Conservation (phyloP, 2,329 filamentous ascomycete genomes). For the Fusarium lyarnte region DNA sequence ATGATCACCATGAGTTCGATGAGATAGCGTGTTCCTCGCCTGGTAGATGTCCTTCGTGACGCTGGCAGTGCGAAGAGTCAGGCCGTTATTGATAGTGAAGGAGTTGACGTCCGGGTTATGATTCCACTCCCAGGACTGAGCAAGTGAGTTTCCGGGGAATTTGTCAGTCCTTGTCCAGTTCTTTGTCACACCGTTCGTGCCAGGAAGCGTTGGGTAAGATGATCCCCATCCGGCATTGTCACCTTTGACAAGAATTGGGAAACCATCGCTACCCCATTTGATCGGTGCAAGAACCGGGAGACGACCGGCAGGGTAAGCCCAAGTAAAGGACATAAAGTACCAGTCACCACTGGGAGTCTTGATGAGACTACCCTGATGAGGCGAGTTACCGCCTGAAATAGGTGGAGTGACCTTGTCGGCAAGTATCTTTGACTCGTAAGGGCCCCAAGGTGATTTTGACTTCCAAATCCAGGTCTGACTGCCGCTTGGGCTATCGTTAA, state of each 20-base stretch:
- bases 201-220: conserved; percentile 52
- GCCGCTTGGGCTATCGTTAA: conserved; percentile 57
- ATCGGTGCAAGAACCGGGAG: conserved; percentile 67
- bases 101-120: conserved; percentile 65
- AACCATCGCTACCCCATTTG: conserved; percentile 62
- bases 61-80: conserved; percentile 59
- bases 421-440: conserved; percentile 59
- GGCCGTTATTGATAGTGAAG: conserved; percentile 55
- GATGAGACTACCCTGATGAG: conserved; percentile 67
- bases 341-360: conserved; percentile 61
- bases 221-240: conserved; percentile 59
- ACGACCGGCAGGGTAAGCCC: conserved; percentile 65
- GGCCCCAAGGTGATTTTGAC: conserved; percentile 60
- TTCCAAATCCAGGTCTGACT: conserved; percentile 59
- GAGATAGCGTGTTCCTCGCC: conserved; percentile 59
- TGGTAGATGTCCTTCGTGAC: conserved; percentile 61
- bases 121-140: conserved; percentile 68
- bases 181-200: conserved; percentile 11
- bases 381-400: conserved; percentile 54
- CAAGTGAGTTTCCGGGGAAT: conserved; percentile 55
- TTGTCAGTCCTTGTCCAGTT: conserved; percentile 53
- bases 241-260: conserved; percentile 54
- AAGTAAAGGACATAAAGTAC: conserved; percentile 68
- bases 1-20: conserved; percentile 57
- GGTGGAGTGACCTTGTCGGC: conserved; percentile 55